Percentiles rank a stretch among this genome's conserved stretches.
Conservation (phyloP, 2,329 filamentous ascomycete genomes). For the Cytospora schulzeri region DNA sequence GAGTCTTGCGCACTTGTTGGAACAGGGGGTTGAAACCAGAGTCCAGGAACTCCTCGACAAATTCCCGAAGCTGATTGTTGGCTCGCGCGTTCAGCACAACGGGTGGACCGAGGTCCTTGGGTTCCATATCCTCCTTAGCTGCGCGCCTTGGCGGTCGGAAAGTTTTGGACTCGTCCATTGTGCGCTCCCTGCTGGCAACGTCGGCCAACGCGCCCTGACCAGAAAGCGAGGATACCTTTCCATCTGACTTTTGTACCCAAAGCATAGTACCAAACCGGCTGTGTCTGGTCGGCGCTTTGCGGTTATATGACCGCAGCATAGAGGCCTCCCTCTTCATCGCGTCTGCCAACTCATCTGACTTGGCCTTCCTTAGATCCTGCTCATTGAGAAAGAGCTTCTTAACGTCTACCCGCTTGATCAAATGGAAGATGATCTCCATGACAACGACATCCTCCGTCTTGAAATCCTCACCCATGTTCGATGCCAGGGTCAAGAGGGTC, state of each 20-base stretch:
- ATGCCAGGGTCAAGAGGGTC: conserved; percentile 81
- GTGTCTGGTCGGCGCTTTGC: conserved; percentile 80
- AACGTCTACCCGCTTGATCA: conserved; percentile 86
- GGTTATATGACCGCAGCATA: conserved; percentile 77
- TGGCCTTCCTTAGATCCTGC: conserved; percentile 67
- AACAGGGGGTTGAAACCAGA: conserved; percentile 94
- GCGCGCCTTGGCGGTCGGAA: conserved; percentile 78
- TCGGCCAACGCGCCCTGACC: conserved; percentile 84
- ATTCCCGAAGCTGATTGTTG: conserved; percentile 74
- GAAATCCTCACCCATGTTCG: conserved; percentile 93
- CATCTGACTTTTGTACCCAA: conserved; percentile 87
- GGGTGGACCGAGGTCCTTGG: conserved; percentile 75
- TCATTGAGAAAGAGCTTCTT: conserved; percentile 85
- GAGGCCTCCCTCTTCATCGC: conserved; percentile 81
- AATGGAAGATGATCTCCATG: conserved; percentile 88
- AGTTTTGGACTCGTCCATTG: conserved; percentile 89
- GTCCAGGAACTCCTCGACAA: conserved; percentile 92
- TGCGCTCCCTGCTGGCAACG: conserved; percentile 71
- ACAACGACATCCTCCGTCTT: conserved; percentile 84
- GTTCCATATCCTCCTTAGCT: conserved; percentile 62
- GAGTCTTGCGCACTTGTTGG: conserved; percentile 79
- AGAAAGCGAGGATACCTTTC: conserved; percentile 82
- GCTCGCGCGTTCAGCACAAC: conserved; percentile 71
- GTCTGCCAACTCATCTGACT: conserved; percentile 71
- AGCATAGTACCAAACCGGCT: conserved; percentile 97